These are phyloP conservation scores for Saprolegnia parasitica DNA, from an alignment of 352 stramenopile species.

Conservation along the genomic window DNA sequence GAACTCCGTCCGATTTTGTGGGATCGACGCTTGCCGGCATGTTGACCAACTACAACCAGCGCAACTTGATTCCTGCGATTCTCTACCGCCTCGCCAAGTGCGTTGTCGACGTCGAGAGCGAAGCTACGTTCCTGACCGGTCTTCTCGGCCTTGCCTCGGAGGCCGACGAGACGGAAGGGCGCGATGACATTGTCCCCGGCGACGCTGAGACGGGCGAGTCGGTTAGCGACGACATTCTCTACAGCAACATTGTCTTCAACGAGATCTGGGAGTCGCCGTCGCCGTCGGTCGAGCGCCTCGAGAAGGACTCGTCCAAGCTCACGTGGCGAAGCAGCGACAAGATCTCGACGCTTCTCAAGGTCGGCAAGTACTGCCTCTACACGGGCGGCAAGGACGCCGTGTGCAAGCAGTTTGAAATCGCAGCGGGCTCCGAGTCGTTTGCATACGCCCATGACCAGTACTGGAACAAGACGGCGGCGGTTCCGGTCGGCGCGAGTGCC, in stretches of 20 bases:
- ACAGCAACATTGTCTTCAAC: constrained; percentile 67
- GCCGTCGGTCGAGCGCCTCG: no score
- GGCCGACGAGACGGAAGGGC: no score
- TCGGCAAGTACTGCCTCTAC: constrained; percentile 12
- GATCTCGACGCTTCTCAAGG: no score
- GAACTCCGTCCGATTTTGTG: not conserved
- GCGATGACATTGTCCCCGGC: no score
- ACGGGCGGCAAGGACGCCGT: not conserved
- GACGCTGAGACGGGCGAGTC: no score
- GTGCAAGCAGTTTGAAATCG: no score
- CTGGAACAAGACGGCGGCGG: constrained; percentile 30
- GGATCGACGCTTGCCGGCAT: not conserved
- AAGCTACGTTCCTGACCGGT: no score
- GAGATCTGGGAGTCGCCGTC: constrained; percentile 65
- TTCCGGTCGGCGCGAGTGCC: constrained; percentile 32
- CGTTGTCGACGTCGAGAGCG: no score
- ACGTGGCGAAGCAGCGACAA: not conserved
- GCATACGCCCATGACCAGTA: constrained; percentile 38
- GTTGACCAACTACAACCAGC: no score
- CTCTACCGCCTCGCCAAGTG: constrained; percentile 20
- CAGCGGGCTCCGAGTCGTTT: no score
- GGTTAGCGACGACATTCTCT: constrained; percentile 60
- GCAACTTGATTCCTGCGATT: constrained; percentile 16
- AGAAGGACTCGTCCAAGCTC: no score
- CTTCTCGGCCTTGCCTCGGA: no score